Evolutionary conservation across 805 yeast species (phyloP), one percentile per base, ranked within the genome.

Genomic region (Candida rishiriensis): DNA sequence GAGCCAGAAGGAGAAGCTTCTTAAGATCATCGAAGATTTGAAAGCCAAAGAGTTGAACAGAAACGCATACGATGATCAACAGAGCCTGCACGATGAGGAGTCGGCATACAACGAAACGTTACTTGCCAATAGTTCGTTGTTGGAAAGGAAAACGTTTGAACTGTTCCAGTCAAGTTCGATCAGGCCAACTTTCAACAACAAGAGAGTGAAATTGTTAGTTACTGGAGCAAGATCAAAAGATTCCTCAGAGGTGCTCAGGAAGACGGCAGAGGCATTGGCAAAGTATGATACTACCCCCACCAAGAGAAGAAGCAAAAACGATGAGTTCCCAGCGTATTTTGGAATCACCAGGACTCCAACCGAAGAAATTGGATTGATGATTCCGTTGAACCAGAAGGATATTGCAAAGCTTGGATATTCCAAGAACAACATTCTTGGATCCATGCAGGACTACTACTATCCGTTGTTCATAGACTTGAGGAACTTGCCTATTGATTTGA

Each of bases 191-290:
- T 65, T 79, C 10, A 69, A 72, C 47, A 69, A 72, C 47, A 54
- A 59, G 3, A 54, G 63, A 3, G 57, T 64, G 10, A 68, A 70
- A 46, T 59, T 81, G 11, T 60, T 79, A 26, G 63, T 80, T 13
- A 78, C 85, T 0, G 86, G 86, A 1, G 79, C 85, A 12, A 65
- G 87, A 40, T 63, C 78, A 1, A 75, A 73, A 1, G 76, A 75
- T 45, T 70, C 66, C 2, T 57, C 59, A 2, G 57, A 61, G 15
- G 70, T 76, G 17, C 64, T 77, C 9, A 57, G 67, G 30, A 69
- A 72, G 36, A 64, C 79, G 0, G 71, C 76, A 1, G 68, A 66
- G 36, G 56, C 68, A 5, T 49, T 72, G 14, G 38, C 56, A 1
- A 50, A 51, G 36, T 46, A 51, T 34, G 49, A 47, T 36, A 54